These are phyloP conservation scores for Arbutus unedo DNA, from an alignment of 148 eudicot species.

Conservation along the genomic window DNA sequence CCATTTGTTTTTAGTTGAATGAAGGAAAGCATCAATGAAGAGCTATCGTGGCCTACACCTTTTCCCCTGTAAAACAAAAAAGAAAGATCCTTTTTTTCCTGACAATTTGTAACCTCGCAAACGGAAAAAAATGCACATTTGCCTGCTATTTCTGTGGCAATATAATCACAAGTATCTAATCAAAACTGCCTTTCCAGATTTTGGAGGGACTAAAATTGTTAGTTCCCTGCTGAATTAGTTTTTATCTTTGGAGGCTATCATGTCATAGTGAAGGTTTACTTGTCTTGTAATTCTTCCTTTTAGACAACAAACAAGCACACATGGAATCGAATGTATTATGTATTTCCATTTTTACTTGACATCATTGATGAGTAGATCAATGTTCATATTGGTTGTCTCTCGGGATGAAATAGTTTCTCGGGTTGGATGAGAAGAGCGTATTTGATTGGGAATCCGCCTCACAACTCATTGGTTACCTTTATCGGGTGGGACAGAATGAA, in stretches of 20 bases:
- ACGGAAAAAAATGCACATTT: background rate
- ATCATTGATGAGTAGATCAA: background rate
- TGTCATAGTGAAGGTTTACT: background rate
- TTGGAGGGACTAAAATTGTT: background rate
- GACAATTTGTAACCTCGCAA: background rate
- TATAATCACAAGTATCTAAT: background rate
- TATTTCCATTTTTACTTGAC: background rate
- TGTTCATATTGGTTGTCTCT: background rate
- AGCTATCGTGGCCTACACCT: background rate
- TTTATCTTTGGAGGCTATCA: background rate
- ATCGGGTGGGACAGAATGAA: no score
- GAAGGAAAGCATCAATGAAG: background rate
- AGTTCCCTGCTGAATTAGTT: background rate
- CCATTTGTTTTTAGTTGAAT: no score
- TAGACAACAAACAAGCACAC: slow-evolving; percentile 2
- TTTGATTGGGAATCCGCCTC: no score
- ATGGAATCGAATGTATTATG: background rate
- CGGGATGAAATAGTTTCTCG: no score
- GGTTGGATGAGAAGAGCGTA: no score
- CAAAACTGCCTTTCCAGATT: background rate
- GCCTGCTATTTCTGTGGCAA: background rate
- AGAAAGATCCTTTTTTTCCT: background rate
- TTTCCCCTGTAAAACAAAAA: no score
- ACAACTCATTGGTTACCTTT: no score
- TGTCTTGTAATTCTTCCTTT: background rate